A percentile compares a stretch with the other conserved stretches of the same genome.
phyloP scores from a whole-genome alignment of 805 yeast species.

The Candida stauntonica region DNA sequence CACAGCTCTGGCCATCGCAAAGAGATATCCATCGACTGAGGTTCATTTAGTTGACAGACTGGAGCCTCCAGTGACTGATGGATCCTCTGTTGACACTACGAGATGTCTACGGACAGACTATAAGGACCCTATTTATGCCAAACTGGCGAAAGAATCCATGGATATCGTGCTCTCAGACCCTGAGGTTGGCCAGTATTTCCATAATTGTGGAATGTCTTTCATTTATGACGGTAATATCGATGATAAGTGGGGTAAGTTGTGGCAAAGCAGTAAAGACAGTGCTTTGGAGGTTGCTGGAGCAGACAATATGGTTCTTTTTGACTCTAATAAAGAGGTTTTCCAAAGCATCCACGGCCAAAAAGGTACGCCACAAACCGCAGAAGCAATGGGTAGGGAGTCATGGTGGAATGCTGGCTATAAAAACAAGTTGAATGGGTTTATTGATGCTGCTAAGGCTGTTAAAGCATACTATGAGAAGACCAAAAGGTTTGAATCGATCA shows the following conservation, averaged over 20 bases:
- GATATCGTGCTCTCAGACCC: slow-evolving; percentile 10
- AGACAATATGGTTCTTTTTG: slow-evolving; percentile 1
- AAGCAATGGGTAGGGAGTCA: slow-evolving; percentile 19
- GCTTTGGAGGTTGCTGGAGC: slow-evolving; percentile 1
- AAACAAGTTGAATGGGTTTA: slow-evolving; percentile 12
- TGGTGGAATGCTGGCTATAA: slow-evolving; percentile 17
- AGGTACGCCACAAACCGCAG: background rate
- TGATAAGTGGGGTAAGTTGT: slow-evolving; percentile 7
- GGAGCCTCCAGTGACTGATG: slow-evolving; percentile 19
- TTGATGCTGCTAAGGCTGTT: slow-evolving; percentile 14
- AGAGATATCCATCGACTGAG: slow-evolving; percentile 9
- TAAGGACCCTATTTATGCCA: slow-evolving; percentile 8
- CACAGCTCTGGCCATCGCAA: slow-evolving; percentile 30
- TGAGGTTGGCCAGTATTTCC: slow-evolving; percentile 10
- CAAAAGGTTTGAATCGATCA: slow-evolving; percentile 6
- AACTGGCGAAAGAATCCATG: slow-evolving; percentile 11
- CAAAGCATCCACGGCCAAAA: slow-evolving; percentile 7
- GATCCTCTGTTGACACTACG: slow-evolving; percentile 17
- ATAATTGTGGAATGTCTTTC: slow-evolving; percentile 16
- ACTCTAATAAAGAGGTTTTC: slow-evolving; percentile 3
- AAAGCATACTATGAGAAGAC: slow-evolving; percentile 15
- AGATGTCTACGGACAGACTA: slow-evolving; percentile 16
- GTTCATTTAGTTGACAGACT: slow-evolving; percentile 15
- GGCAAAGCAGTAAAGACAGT: slow-evolving; percentile 1
- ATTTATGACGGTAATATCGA: slow-evolving; percentile 8